Percentiles rank a stretch among this genome's conserved stretches.
phyloP scores from a whole-genome alignment of 2,329 filamentous ascomycete genomes.

The Diaporthe ampelina region DNA sequence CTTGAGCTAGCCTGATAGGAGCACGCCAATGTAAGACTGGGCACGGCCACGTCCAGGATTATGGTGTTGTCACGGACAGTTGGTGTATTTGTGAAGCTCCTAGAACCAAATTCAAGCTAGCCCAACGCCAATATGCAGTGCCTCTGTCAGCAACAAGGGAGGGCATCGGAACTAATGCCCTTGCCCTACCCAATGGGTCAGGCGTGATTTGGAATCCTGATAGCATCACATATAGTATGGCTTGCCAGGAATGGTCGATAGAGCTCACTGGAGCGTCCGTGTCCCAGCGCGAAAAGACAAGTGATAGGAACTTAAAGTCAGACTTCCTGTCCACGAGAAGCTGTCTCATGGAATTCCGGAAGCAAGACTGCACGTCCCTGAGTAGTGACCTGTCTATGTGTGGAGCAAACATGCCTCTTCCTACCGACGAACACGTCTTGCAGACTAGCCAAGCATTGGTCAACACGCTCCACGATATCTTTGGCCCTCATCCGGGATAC shows the following conservation, averaged over 20 bases:
- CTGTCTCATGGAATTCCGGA: neutral
- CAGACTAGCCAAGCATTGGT: slow-evolving; percentile 54
- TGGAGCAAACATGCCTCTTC: slow-evolving; percentile 58
- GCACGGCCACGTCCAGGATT: no score
- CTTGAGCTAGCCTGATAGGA: neutral
- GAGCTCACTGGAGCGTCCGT: neutral
- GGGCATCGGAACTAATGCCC: slow-evolving; percentile 36
- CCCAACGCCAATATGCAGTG: slow-evolving; percentile 22
- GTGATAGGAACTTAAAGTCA: neutral
- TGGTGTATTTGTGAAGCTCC: neutral
- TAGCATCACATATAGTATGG: neutral
- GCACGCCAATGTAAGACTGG: neutral
- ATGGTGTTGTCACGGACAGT: neutral
- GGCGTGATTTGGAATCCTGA: slow-evolving; percentile 15
- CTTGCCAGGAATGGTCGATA: neutral
- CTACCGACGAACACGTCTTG: slow-evolving; percentile 54
- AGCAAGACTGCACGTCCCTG: neutral
- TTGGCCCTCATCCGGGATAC: slow-evolving; percentile 56
- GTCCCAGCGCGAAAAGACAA: neutral
- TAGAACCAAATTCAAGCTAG: slow-evolving; percentile 6
- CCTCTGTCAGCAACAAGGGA: slow-evolving; percentile 12
- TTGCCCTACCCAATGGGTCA: neutral
- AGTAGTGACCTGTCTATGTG: neutral
- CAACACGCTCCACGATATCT: slow-evolving; percentile 53
- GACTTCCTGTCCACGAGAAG: neutral